Evolutionary conservation across 202 grass and related monocot genomes (phyloP).

Genomic region (Hordeum pubiflorum): DNA sequence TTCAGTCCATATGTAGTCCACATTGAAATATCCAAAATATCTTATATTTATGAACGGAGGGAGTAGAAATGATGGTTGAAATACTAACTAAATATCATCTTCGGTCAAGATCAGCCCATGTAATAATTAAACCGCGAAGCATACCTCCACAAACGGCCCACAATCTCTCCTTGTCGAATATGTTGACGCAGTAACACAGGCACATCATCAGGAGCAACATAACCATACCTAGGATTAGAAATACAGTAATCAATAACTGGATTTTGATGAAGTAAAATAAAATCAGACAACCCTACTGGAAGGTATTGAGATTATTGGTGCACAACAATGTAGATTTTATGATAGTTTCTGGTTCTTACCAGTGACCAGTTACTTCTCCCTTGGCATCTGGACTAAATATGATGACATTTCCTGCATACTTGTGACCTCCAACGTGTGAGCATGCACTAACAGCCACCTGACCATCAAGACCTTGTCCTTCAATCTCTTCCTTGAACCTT

Average conservation of each 20-base stretch:
- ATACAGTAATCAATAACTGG: constrained; percentile 5
- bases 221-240: constrained; percentile 83
- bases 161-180: constrained; percentile 71
- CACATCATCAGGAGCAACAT: constrained; percentile 91
- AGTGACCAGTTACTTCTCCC: constrained; percentile 80
- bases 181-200: constrained; percentile 67
- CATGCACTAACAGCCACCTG: constrained; percentile 75
- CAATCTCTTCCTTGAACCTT: constrained; percentile 83
- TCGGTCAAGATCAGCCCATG: background rate
- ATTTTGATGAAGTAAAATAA: background rate
- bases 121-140: constrained; percentile 7
- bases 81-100: too few species aligned
- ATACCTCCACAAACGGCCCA: constrained; percentile 91
- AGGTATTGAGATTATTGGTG: background rate
- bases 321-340: background rate
- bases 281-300: background rate
- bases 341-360: constrained; percentile 44
- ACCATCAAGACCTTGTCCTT: constrained; percentile 36
- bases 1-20: too few species aligned
- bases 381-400: constrained; percentile 62
- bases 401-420: constrained; percentile 96
- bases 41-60: too few species aligned
- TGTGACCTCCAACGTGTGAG: constrained; percentile 93
- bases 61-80: background rate
- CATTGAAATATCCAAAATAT: too few species aligned